Conservation (phyloP, 148 eudicot genomes). For the Nepenthes mirabilis region DNA sequence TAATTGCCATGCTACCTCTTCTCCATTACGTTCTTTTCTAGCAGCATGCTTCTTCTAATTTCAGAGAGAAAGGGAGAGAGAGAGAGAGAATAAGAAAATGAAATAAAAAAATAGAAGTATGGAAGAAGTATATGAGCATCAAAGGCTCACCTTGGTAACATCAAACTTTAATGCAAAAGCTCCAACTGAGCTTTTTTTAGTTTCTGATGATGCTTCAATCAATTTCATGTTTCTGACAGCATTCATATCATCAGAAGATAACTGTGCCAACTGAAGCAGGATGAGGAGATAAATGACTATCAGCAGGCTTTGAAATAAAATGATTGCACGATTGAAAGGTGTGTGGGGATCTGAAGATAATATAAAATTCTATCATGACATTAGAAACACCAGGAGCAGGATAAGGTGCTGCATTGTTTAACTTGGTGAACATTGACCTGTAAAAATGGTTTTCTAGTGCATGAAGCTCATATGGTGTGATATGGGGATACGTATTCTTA, state of each 20-base stretch:
- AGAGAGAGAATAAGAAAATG: conserved; percentile 1
- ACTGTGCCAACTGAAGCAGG: conserved; percentile 50
- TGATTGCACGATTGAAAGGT: not conserved
- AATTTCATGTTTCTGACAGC: conserved; percentile 86
- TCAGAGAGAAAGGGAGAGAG: conserved; percentile 3
- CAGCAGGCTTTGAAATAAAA: conserved; percentile 1
- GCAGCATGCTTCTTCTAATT: conserved; percentile 67
- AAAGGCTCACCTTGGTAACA: conserved; percentile 49
- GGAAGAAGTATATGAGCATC: not conserved
- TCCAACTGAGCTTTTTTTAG: conserved; percentile 60
- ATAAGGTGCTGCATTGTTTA: no score
- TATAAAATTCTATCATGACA: no score
- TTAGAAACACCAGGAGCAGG: no score
- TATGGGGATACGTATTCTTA: no score
- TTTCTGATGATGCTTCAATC: conserved; percentile 62
- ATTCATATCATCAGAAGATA: conserved; percentile 67
- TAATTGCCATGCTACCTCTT: conserved; percentile 70
- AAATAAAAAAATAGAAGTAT: conserved; percentile 7
- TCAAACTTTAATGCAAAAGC: conserved; percentile 71
- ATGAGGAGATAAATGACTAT: not conserved
- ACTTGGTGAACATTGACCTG: no score
- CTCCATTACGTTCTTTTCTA: conserved; percentile 83
- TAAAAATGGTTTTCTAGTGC: no score
- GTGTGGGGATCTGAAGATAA: no score
- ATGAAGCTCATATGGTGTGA: no score